A percentile compares a stretch with the other conserved stretches of the same genome.
Evolutionary conservation across 2,329 filamentous ascomycete genomes (phyloP).

Genomic region (Aspergillus caelatus): DNA sequence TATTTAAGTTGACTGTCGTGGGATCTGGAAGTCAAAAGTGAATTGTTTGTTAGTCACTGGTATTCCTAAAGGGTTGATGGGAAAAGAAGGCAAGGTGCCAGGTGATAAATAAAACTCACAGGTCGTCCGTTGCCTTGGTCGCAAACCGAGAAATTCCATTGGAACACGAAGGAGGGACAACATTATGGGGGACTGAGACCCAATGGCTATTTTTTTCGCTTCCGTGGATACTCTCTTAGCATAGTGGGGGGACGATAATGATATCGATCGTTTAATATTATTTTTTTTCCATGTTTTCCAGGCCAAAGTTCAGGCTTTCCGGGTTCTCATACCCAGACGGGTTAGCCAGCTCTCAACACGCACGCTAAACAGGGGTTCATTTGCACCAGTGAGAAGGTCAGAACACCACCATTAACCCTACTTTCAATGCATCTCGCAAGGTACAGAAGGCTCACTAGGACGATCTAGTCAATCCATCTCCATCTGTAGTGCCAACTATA

Average conservation of each 20-base stretch:
- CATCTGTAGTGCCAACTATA: neutral
- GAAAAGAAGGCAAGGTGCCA: neutral
- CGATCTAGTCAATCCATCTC: neutral
- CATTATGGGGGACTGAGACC: neutral
- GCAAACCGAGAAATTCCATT: neutral
- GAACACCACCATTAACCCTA: no score
- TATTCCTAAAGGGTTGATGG: neutral
- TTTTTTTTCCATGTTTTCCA: neutral
- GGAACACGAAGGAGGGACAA: neutral
- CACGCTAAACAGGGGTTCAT: neutral
- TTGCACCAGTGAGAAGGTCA: no score
- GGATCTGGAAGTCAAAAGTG: neutral
- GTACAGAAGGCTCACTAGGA: no score
- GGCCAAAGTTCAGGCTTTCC: neutral
- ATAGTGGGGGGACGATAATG: neutral
- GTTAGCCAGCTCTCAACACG: neutral
- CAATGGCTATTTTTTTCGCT: neutral
- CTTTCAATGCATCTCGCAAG: no score
- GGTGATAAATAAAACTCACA: neutral
- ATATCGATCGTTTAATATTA: neutral
- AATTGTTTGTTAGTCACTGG: constrained; percentile 1
- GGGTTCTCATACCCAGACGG: neutral
- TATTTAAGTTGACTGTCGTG: neutral
- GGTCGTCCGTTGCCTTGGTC: neutral
- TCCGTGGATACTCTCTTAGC: neutral